A percentile compares a stretch with the other conserved stretches of the same genome.
Evolutionary conservation across 208 protist species (phyloP).

Genomic region (Leptomonas seymouri): DNA sequence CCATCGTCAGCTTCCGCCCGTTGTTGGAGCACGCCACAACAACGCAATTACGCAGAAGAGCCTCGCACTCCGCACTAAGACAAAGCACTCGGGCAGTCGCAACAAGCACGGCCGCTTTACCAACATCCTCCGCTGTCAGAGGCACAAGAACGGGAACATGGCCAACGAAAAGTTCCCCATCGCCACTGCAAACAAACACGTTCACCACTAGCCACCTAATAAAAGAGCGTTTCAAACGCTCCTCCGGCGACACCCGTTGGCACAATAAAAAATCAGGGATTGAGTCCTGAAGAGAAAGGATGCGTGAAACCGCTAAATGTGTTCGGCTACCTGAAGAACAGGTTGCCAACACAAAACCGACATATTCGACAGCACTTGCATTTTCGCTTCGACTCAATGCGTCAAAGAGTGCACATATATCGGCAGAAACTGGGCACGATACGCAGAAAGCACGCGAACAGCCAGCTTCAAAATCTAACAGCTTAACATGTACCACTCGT

Average conservation of each 20-base stretch:
- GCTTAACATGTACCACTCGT: constrained; percentile 4
- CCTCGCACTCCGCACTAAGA: constrained; percentile 35
- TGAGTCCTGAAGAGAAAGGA: constrained; percentile 32
- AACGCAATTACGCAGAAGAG: constrained; percentile 35
- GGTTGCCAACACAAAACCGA: constrained; percentile 32
- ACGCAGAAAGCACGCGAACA: constrained; percentile 12
- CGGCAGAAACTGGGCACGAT: neutral
- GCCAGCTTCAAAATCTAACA: constrained; percentile 17
- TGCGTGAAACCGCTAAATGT: constrained; percentile 15
- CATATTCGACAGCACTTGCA: neutral
- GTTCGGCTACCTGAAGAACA: constrained; percentile 9
- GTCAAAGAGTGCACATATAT: constrained; percentile 4
- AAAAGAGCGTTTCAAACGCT: neutral
- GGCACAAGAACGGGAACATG: constrained; percentile 49
- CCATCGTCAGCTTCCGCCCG: constrained; percentile 18
- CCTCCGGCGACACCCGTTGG: constrained; percentile 22
- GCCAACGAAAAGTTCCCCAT: constrained; percentile 31
- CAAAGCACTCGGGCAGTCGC: constrained; percentile 31
- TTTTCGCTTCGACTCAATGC: neutral
- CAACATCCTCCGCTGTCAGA: constrained; percentile 2
- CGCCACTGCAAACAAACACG: constrained; percentile 35
- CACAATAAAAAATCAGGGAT: constrained; percentile 49
- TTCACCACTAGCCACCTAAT: constrained; percentile 38
- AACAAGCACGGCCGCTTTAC: constrained; percentile 26
- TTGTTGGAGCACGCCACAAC: constrained; percentile 35